Conservation (phyloP, 768 basidiomycete genomes). For the Leucocoprinus birnbaumii region DNA sequence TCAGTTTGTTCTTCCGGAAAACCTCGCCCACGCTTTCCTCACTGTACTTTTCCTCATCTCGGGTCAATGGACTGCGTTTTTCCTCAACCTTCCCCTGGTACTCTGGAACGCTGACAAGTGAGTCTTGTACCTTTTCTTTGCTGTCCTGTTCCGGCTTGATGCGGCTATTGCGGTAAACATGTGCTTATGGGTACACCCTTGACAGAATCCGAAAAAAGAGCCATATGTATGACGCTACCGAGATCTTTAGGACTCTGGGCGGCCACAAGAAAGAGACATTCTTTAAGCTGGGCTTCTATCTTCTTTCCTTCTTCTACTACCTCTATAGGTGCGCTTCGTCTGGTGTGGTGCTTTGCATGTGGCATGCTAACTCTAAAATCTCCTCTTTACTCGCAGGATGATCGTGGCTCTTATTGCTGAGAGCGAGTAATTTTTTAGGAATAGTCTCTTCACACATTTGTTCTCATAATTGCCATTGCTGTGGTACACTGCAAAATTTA, state of each 20-base stretch:
- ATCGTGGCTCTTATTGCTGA: conserved; percentile 84
- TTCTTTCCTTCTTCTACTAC: conserved; percentile 90
- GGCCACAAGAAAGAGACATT: conserved; percentile 97
- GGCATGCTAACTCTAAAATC: conserved; percentile 8
- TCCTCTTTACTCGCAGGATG: conserved; percentile 74
- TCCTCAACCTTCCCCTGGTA: conserved; percentile 87
- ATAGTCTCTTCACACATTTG: conserved; percentile 1
- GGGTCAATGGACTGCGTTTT: conserved; percentile 93
- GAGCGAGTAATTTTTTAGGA: conserved; percentile 44
- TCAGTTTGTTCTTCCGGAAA: conserved; percentile 97
- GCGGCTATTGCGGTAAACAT: background rate
- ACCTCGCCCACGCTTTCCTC: conserved; percentile 91
- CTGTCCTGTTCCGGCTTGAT: conserved; percentile 4
- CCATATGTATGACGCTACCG: conserved; percentile 99
- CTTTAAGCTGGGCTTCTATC: conserved; percentile 91
- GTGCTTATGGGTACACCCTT: conserved; percentile 1
- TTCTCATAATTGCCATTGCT: conserved; percentile 1
- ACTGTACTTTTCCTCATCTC: conserved; percentile 87
- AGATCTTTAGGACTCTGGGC: conserved; percentile 94
- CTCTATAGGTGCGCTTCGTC: conserved; percentile 71
- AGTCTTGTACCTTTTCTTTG: conserved; percentile 25
- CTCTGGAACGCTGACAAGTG: conserved; percentile 94
- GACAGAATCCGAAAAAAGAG: conserved; percentile 84
- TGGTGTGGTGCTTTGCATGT: background rate
- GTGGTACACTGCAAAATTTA: background rate